Base-by-base conservation (phyloP, 805 yeast species). In the Saccharomycopsis sp. region DNA sequence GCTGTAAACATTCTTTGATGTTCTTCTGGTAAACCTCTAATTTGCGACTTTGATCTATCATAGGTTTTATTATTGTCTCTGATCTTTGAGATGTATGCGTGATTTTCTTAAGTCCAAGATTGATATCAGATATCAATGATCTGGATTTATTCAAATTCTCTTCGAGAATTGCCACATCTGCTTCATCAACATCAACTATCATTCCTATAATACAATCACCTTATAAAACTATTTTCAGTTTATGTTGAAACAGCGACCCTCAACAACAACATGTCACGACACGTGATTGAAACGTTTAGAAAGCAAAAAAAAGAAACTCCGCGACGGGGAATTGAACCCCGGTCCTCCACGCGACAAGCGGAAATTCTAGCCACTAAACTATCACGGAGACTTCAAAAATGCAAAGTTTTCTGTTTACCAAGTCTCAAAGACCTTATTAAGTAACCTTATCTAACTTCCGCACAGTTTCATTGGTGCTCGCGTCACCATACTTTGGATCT, bases 101-200 rank as follows among this genome's bases (percentile, higher is more conserved):
- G 43, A 88, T 72, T 40, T 65, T 67, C 24, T 60, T 66, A 34
- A 86, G 66, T 2, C 86, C 77, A 22, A 63, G 62, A 8, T 75
- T 66, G 44, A 88, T 79, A 36, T 72, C 62, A 1, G 61, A 56
- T 7, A 87, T 74, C 33, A 86, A 62, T 16, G 67, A 68, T 32
- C 74, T 72, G 2, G 86, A 75, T 43, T 77, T 72, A 40, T 69
- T 61, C 27, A 89, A 67, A 43, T 83, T 80, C 56, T 84, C 93
- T 42, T 85, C 83, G 26, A 88, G 70, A 3, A 88, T 88, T 2
- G 86, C 80, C 27, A 86, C 79, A 54, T 87, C 96, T 2, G 89
- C 88, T 58, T 82, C 90, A 55, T 84, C 89, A 2, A 79, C 66
- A 55, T 82, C 89, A 22, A 77, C 47, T 24, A 39, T 34, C 50